Base-by-base conservation (phyloP, 768 basidiomycete species). In the Psilocybe sp. region DNA sequence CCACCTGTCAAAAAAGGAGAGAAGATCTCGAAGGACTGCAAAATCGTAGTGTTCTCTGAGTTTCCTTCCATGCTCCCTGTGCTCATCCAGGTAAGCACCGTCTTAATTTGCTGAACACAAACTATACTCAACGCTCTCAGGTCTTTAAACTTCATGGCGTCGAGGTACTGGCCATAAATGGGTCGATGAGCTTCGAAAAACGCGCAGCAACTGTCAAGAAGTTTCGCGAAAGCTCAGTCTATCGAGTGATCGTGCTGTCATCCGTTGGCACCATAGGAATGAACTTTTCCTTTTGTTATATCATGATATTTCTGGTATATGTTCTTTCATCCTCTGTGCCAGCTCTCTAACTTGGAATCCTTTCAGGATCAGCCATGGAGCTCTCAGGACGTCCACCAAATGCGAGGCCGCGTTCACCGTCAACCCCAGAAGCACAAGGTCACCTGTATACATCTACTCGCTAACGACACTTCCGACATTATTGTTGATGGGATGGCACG, bases 301-400 rank as follows among this genome's bases (percentile, higher is more conserved):
- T 31, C 5, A 31, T 60, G 1, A 56, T 60, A 8, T 58, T 52
- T 35, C 39, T 58, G 1, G 59, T 60, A 37, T 4, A 55, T 42
- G 12, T 38, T 15, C 18, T 13, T 10, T 20, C 41, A 18, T 10
- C 16, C 13, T 32, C 11, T 6, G 16, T 15, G 4, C 34, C 10
- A 19, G 18, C n/a, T 23, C n/a, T 4, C 8, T 28, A 15, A 19
- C 31, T 8, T 46, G 18, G 10, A 34, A 34, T 23, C 2, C 1
- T 0, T 46, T 7, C 35, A 67, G 64, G 63, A 66, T 20, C 66
- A 69, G 31, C 64, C 64, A 1, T 68, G 64, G 66, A 61, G 58
- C 40, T 53, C 61, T 1, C 61, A 65, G 43, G 61, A 66, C 23
- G 59, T 60, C 31, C 38, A 54, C 1, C 66, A 69, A 40, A 64